Percentiles rank a stretch among this genome's conserved stretches.
Evolutionary conservation across 2,329 filamentous ascomycete species (phyloP).

Genomic region (Cercospora sojina): DNA sequence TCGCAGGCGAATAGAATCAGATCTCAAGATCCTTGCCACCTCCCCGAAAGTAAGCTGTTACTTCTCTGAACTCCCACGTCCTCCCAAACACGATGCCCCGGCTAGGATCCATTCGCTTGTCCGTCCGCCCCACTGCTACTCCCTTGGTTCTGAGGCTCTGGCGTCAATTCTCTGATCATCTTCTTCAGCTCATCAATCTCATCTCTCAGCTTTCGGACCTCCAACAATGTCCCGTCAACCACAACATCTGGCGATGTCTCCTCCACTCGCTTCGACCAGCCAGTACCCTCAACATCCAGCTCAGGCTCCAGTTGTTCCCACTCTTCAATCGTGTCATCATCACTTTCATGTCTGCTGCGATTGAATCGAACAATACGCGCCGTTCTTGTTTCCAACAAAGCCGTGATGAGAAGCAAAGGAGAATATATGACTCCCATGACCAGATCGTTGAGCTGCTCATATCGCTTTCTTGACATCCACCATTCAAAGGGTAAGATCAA

Average conservation of each 20-base stretch:
- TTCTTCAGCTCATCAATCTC: slow-evolving; percentile 49
- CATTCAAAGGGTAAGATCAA: slow-evolving; percentile 84
- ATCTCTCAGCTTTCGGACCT: slow-evolving; percentile 50
- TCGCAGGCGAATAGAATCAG: neutral
- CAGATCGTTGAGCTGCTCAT: slow-evolving; percentile 80
- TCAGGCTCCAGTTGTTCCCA: slow-evolving; percentile 81
- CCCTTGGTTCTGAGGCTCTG: slow-evolving; percentile 11
- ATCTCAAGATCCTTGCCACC: neutral
- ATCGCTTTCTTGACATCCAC: slow-evolving; percentile 77
- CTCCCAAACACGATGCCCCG: neutral
- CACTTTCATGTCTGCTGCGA: slow-evolving; percentile 74
- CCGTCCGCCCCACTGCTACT: neutral
- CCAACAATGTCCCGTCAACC: slow-evolving; percentile 71
- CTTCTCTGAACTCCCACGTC: neutral
- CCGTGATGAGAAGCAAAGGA: slow-evolving; percentile 76
- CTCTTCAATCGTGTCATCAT: slow-evolving; percentile 85
- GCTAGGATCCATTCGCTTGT: neutral
- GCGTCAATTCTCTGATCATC: slow-evolving; percentile 33
- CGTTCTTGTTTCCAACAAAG: slow-evolving; percentile 53
- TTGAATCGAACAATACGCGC: slow-evolving; percentile 56
- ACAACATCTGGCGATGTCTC: slow-evolving; percentile 78
- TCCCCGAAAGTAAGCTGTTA: neutral
- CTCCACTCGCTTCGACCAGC: slow-evolving; percentile 79
- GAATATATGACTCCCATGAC: slow-evolving; percentile 86
- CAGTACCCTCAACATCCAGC: slow-evolving; percentile 77